Percentiles rank a stretch among this genome's conserved stretches.
phyloP scores from a whole-genome alignment of 1,284 basidiomycete species.

The Sporisorium reilianum region DNA sequence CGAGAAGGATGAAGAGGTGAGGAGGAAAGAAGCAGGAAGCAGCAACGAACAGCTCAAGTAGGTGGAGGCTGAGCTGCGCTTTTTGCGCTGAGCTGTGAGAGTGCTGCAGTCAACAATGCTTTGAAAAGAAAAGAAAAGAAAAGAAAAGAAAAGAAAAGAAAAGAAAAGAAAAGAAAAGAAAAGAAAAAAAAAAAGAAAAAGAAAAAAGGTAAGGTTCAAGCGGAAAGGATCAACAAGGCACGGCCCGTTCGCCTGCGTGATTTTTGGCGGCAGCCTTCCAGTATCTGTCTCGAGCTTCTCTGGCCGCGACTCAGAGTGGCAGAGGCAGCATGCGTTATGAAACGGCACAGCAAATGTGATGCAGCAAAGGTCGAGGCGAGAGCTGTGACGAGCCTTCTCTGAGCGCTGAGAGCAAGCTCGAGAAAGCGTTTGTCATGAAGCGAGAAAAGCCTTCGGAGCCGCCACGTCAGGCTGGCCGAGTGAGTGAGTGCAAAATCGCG shows the following conservation, averaged over 20 bases:
- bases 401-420: neutral
- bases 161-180: neutral
- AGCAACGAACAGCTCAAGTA: neutral
- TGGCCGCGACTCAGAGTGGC: neutral
- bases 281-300: neutral
- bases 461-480: conserved; percentile 21
- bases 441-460: conserved; percentile 10
- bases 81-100: neutral
- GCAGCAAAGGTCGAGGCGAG: neutral
- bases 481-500: conserved; percentile 1
- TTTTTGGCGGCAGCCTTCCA: neutral
- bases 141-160: neutral
- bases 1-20: neutral
- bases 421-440: neutral
- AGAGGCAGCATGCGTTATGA: neutral
- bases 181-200: neutral
- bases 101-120: neutral
- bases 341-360: neutral
- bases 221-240: too few relatives aligned
- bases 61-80: conserved; percentile 45
- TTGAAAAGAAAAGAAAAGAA: neutral
- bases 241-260: neutral
- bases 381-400: neutral
- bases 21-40: conserved; percentile 1
- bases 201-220: too few relatives aligned